Conservation (phyloP, 805 yeast species). For the Hanseniaspora vineae region DNA sequence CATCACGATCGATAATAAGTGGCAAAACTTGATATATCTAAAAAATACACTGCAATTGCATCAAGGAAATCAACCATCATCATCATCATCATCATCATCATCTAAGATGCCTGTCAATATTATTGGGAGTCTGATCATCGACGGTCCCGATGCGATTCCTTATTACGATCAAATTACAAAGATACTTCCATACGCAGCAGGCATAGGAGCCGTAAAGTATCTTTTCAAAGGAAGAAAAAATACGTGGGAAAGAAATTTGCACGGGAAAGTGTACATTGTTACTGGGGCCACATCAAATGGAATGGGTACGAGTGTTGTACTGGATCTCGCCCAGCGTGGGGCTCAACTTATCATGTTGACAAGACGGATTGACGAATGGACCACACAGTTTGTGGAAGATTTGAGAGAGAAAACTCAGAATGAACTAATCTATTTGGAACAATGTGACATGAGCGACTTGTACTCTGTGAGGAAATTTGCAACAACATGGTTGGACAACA, state of each 20-base stretch:
- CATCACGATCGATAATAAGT: neutral
- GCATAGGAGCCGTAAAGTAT: conserved; percentile 42
- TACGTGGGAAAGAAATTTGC: conserved; percentile 87
- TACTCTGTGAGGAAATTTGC: conserved; percentile 79
- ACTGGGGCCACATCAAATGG: conserved; percentile 92
- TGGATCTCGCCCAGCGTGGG: conserved; percentile 65
- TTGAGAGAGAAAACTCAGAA: conserved; percentile 59
- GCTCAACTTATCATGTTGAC: conserved; percentile 76
- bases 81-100: neutral
- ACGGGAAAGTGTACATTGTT: conserved; percentile 71
- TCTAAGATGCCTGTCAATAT: conserved; percentile 72
- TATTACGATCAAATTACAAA: conserved; percentile 48
- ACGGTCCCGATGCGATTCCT: conserved; percentile 69
- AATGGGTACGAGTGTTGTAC: conserved; percentile 63
- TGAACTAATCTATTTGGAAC: conserved; percentile 76
- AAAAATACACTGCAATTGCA: neutral
- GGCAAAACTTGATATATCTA: too few relatives aligned
- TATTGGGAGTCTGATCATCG: conserved; percentile 48
- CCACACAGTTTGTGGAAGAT: conserved; percentile 67
- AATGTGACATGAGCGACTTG: conserved; percentile 66
- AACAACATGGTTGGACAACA: conserved; percentile 83
- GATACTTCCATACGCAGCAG: conserved; percentile 43
- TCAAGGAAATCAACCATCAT: too few relatives aligned
- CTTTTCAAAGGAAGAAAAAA: conserved; percentile 71
- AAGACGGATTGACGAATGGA: conserved; percentile 59